These are phyloP conservation scores for Canariomyces notabilis DNA, from an alignment of 2,329 filamentous ascomycete species.

Conservation along the genomic window DNA sequence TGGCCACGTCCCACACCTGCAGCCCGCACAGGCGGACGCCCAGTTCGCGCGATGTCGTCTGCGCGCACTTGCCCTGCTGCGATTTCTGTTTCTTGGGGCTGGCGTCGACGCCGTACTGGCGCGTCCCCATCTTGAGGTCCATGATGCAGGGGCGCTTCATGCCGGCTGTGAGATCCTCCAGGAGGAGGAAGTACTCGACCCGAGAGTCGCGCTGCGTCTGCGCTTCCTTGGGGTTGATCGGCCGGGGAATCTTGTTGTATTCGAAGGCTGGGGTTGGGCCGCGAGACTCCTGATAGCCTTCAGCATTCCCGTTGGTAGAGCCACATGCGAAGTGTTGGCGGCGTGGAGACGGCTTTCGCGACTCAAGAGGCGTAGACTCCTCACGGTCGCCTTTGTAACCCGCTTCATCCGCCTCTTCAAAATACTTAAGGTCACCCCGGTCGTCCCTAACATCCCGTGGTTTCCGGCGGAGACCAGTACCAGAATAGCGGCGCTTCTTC, in stretches of 20 bases:
- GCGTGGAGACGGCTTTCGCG: conserved; percentile 12
- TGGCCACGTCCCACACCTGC: conserved; percentile 88
- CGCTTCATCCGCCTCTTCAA: conserved; percentile 81
- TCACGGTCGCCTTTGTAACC: conserved; percentile 70
- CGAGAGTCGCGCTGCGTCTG: conserved; percentile 59
- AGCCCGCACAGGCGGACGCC: conserved; percentile 93
- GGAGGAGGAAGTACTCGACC: conserved; percentile 85
- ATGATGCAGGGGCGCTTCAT: conserved; percentile 97
- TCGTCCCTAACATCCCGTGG: conserved; percentile 66
- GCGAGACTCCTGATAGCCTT: conserved; percentile 25
- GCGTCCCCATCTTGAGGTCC: conserved; percentile 97
- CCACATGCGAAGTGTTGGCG: not conserved
- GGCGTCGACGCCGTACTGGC: conserved; percentile 92
- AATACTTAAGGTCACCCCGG: conserved; percentile 79
- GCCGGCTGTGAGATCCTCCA: conserved; percentile 92
- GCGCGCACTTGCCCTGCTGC: conserved; percentile 86
- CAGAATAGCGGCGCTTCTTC: conserved; percentile 74
- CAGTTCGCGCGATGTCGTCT: conserved; percentile 84
- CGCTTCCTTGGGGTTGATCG: conserved; percentile 72
- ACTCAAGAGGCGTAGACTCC: conserved; percentile 18
- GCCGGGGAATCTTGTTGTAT: conserved; percentile 47
- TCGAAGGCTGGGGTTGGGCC: conserved; percentile 36
- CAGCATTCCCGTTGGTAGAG: not conserved
- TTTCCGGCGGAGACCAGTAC: conserved; percentile 71
- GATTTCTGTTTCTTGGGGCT: conserved; percentile 88